Conservation (phyloP, 2,329 filamentous ascomycete genomes). For the Exutisphaerella laricina region DNA sequence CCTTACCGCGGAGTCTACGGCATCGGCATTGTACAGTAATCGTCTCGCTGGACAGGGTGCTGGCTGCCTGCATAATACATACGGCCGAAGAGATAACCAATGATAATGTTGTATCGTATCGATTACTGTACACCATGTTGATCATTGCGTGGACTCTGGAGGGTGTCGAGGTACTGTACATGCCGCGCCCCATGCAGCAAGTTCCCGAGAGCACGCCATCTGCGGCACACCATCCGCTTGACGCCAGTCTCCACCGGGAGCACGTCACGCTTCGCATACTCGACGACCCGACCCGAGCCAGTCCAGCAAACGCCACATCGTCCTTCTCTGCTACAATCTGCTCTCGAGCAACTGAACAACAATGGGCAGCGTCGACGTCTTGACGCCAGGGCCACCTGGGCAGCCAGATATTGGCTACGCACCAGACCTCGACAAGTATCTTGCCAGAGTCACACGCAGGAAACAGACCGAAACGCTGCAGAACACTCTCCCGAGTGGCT, state of each 20-base stretch:
- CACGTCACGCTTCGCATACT: background rate
- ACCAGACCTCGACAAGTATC: slow-evolving; percentile 51
- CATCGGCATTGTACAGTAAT: too few relatives aligned
- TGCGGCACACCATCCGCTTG: background rate
- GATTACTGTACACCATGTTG: too few relatives aligned
- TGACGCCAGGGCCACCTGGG: slow-evolving; percentile 11
- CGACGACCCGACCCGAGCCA: background rate
- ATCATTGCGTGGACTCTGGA: too few relatives aligned
- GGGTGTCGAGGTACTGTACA: too few relatives aligned
- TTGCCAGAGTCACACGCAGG: slow-evolving; percentile 45
- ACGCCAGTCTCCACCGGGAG: background rate
- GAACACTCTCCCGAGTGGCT: slow-evolving; percentile 44
- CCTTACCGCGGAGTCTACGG: too few relatives aligned
- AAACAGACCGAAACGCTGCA: slow-evolving; percentile 37
- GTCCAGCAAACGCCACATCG: background rate
- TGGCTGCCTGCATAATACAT: too few relatives aligned
- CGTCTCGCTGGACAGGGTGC: too few relatives aligned
- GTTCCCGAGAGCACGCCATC: slow-evolving; percentile 1
- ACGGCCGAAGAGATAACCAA: too few relatives aligned
- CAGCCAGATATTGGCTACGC: slow-evolving; percentile 57
- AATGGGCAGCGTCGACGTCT: slow-evolving; percentile 15
- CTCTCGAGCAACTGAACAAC: background rate
- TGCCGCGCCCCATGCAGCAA: too few relatives aligned
- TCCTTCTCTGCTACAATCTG: too few relatives aligned
- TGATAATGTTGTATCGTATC: too few relatives aligned